Evolutionary conservation across 768 basidiomycete genomes (phyloP), one percentile per base, ranked within the genome.

Genomic region (Boletus pseudopeckii): DNA sequence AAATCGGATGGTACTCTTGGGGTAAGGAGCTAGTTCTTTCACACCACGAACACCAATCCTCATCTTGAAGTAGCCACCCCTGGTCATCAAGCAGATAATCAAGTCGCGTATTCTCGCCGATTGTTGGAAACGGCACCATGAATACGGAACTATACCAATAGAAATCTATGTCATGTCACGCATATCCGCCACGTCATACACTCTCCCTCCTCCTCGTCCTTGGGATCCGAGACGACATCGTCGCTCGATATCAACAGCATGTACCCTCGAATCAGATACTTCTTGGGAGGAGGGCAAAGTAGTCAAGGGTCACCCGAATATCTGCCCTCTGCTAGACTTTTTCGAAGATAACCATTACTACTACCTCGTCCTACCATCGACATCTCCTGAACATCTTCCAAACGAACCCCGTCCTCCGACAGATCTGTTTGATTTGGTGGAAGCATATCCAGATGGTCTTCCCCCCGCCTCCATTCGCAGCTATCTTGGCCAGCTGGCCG

Each of bases 101-200:
- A 98, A 98, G 72, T 94, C 92, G 44, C 90, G 97, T 48, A 99
- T 99, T 55, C 81, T 99, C 48, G 96, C 96, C 30, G 96, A 99
- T 74, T 98, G 96, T 71, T 99, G 97, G 97, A 98, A 98, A 76
- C 91, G 90, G 65, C 96, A 99, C 69, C 89, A 90, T 40, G 83
- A 87, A 57, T 82, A 90, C 69, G 96, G 96, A 52, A 97, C 97
- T 8, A 97, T 98, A 64, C 96, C 97, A 15, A 96, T 98, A 75
- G 97, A 99, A 74, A 96, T 96, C 24, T 90, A 89, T 67, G 90
- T 93, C 66, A 90, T 93, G 91, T 90, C 90, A 53, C 84, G 89
- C 44, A 86, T 92, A 70, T 93, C 91, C 45, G 82, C 86, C 57
- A 89, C 84, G 5, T 78, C 85, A 24, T 92, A 92, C 70, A 77